Conservation (phyloP, 139 green algal genomes). For the Ettlia oleoabundans region DNA sequence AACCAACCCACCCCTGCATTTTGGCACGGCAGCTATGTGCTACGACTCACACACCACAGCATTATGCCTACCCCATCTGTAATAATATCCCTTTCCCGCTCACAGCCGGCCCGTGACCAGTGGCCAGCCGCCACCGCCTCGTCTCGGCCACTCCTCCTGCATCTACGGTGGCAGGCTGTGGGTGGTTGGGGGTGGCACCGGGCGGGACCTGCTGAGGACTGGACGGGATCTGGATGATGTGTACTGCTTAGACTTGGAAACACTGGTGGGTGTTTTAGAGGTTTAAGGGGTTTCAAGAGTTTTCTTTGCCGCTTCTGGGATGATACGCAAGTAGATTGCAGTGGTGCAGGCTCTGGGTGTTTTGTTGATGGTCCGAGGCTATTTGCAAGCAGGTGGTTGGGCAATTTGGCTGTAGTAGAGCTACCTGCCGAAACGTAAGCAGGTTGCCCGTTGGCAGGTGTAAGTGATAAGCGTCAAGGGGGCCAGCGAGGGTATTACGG, state of each 20-base stretch:
- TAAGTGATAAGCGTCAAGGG: too few relatives aligned
- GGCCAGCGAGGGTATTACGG: too few relatives aligned
- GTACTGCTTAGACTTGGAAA: conserved; percentile 12
- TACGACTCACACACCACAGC: background rate
- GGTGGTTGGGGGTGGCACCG: conserved; percentile 29
- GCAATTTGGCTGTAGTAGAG: too few relatives aligned
- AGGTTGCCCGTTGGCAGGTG: too few relatives aligned
- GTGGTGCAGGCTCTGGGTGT: too few relatives aligned
- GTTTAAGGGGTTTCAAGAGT: too few relatives aligned
- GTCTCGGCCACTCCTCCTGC: conserved; percentile 12
- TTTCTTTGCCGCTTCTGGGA: too few relatives aligned
- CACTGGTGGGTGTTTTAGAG: conserved; percentile 18
- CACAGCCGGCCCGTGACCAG: background rate
- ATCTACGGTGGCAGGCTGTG: conserved; percentile 12
- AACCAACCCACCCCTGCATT: too few relatives aligned
- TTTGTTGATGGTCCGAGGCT: too few relatives aligned
- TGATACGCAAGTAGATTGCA: too few relatives aligned
- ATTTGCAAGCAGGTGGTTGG: too few relatives aligned
- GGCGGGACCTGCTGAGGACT: conserved; percentile 16
- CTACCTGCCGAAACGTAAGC: too few relatives aligned
- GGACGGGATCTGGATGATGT: conserved; percentile 4
- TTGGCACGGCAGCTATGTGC: background rate
- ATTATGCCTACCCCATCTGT: background rate
- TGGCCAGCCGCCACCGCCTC: background rate
- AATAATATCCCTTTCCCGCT: background rate